Evolutionary conservation across 2,329 filamentous ascomycete species (phyloP).

Genomic region (Onygena corvina): DNA sequence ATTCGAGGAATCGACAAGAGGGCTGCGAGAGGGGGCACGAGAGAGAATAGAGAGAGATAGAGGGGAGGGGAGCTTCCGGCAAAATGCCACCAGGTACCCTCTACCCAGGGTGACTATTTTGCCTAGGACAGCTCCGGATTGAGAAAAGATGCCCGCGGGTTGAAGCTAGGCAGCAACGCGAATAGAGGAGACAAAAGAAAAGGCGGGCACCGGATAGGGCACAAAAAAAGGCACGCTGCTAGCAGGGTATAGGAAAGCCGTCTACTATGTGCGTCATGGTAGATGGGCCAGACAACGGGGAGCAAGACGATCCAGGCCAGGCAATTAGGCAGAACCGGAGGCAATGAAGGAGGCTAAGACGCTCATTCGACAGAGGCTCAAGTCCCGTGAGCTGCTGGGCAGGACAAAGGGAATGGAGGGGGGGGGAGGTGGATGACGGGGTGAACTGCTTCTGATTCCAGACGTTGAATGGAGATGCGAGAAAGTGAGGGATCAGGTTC

Average conservation of each 20-base stretch:
- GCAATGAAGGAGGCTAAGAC: background rate
- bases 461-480: constrained; percentile 1
- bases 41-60: too few species aligned
- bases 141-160: constrained; percentile 1
- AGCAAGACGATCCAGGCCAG: background rate
- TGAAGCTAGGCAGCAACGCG: constrained; percentile 3
- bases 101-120: background rate
- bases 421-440: background rate
- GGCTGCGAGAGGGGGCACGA: background rate
- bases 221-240: background rate
- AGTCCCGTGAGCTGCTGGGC: background rate
- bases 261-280: constrained; percentile 7
- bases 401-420: too few species aligned
- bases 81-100: constrained; percentile 6
- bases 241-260: constrained; percentile 2
- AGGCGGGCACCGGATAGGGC: background rate
- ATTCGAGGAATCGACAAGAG: constrained; percentile 5
- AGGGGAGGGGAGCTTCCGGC: background rate
- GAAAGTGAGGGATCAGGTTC: constrained; percentile 2
- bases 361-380: background rate
- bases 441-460: background rate
- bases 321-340: constrained; percentile 3
- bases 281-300: constrained; percentile 3
- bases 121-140: background rate
- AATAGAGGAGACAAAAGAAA: background rate